Evolutionary conservation across 2,329 filamentous ascomycete genomes (phyloP).

Genomic region (Penicillium vulpinum): DNA sequence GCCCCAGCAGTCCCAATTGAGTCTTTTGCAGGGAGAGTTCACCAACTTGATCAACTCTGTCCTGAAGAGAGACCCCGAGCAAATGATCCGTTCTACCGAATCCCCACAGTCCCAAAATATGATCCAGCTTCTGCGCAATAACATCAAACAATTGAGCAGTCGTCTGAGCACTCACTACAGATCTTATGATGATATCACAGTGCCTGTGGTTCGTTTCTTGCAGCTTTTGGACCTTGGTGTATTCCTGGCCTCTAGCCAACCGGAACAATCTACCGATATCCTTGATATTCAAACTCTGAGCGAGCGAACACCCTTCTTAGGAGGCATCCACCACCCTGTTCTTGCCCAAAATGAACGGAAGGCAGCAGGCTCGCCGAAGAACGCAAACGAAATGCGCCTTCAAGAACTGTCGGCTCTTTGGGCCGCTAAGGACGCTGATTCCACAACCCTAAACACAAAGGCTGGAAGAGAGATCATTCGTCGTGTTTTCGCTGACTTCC

Average conservation of each 20-base stretch:
- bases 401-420: slow-evolving; percentile 41
- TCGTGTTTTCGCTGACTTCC: slow-evolving; percentile 69
- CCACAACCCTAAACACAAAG: slow-evolving; percentile 39
- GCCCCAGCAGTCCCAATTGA: slow-evolving; percentile 66
- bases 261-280: slow-evolving; percentile 15
- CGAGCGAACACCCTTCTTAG: slow-evolving; percentile 43
- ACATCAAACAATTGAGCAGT: slow-evolving; percentile 67
- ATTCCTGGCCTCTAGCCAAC: slow-evolving; percentile 53
- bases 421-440: slow-evolving; percentile 36
- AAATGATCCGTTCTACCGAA: slow-evolving; percentile 25
- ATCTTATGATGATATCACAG: slow-evolving; percentile 81
- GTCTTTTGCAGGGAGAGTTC: slow-evolving; percentile 78
- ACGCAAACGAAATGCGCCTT: slow-evolving; percentile 37
- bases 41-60: slow-evolving; percentile 70
- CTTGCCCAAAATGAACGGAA: slow-evolving; percentile 8
- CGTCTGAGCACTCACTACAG: slow-evolving; percentile 70
- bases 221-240: slow-evolving; percentile 76
- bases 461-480: slow-evolving; percentile 59
- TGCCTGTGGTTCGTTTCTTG: slow-evolving; percentile 75
- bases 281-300: slow-evolving; percentile 33
- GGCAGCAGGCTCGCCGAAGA: slow-evolving; percentile 19
- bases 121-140: slow-evolving; percentile 50
- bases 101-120: slow-evolving; percentile 30
- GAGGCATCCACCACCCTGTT: slow-evolving; percentile 27
- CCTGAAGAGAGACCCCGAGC: slow-evolving; percentile 45